Conservation (phyloP, 352 stramenopile genomes). For the Globisporangium abappressorium region DNA sequence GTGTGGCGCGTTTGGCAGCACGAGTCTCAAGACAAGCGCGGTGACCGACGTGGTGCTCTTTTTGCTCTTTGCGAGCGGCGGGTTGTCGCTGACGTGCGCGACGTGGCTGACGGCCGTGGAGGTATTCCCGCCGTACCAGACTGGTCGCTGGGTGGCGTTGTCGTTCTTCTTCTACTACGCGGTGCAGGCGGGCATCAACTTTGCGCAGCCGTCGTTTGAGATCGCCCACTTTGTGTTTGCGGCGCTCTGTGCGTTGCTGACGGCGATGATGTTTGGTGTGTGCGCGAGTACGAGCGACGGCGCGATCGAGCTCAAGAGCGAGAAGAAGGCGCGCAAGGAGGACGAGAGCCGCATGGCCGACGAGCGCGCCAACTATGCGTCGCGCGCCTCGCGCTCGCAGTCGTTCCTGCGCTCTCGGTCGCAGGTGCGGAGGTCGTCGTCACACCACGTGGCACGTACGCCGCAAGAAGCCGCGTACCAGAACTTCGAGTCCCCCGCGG, state of each 20-base stretch:
- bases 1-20: constrained; percentile 56
- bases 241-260: constrained; percentile 61
- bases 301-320: constrained; percentile 82
- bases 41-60: constrained; percentile 57
- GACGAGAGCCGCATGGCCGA: constrained; percentile 33
- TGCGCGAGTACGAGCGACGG: constrained; percentile 80
- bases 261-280: constrained; percentile 71
- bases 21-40: constrained; percentile 35
- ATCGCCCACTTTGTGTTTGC: constrained; percentile 78
- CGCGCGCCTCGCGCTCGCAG: constrained; percentile 67
- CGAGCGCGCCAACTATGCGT: constrained; percentile 44
- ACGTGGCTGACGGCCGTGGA: constrained; percentile 85
- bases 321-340: constrained; percentile 76
- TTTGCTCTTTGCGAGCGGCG: constrained; percentile 61
- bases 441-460: constrained; percentile 47
- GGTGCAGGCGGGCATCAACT: constrained; percentile 62
- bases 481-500: constrained; percentile 74
- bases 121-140: constrained; percentile 81
- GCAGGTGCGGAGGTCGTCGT: constrained; percentile 56
- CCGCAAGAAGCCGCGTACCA: constrained; percentile 67
- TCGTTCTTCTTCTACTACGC: constrained; percentile 79
- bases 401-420: constrained; percentile 72
- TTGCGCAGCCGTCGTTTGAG: constrained; percentile 65
- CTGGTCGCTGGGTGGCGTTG: constrained; percentile 56
- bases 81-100: constrained; percentile 70